Evolutionary conservation across 2,329 filamentous ascomycete genomes (phyloP), one percentile per base, ranked within the genome.

Genomic region (Aspergillus neoniger): DNA sequence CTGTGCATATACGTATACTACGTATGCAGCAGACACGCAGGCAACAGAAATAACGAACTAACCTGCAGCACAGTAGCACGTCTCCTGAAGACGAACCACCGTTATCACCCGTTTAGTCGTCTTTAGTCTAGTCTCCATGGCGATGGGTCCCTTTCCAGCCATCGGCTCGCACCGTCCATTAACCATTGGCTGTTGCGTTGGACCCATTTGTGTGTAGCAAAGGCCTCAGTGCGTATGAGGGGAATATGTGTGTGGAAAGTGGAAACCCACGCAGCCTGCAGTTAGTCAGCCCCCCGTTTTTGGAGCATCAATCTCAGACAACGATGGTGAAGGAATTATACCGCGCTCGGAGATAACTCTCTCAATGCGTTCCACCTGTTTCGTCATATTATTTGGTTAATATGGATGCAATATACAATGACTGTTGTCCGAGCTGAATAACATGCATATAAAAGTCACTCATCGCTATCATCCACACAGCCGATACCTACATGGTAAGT

Each of bases 121-220:
- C 52, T 52, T 8, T 28, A 28, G 25, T 28, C 25, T 50, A 44
- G 38, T 25, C 56, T 48, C 58, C 36, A 57, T 54, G 39, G 39
- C 44, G 54, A 64, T 62, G 53, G 61, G 49, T 59, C 64, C 43
- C 50, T 55, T 58, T 56, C 60, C 41, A 57, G 48, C 57, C 57
- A 32, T 60, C 56, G 58, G 64, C 62, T 64, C 62, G 60, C 57
- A 57, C 57, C 49, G 57, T 57, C 43, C 28, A n/a, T 30, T 25
- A 54, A 38, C 41, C 56, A 66, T 66, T 66, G 64, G 60, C 58
- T 47, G 25, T 59, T 51, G 51, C 57, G 36, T 39, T 30, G 39
- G 59, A 39, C 56, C 55, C 48, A 44, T 56, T 58, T 38, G 38
- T 53, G 57, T 32, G 57, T 32, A 55, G 44, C 48, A 47, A 55